phyloP scores from a whole-genome alignment of 2,329 filamentous ascomycete species.

The Alternaria arborescens region DNA sequence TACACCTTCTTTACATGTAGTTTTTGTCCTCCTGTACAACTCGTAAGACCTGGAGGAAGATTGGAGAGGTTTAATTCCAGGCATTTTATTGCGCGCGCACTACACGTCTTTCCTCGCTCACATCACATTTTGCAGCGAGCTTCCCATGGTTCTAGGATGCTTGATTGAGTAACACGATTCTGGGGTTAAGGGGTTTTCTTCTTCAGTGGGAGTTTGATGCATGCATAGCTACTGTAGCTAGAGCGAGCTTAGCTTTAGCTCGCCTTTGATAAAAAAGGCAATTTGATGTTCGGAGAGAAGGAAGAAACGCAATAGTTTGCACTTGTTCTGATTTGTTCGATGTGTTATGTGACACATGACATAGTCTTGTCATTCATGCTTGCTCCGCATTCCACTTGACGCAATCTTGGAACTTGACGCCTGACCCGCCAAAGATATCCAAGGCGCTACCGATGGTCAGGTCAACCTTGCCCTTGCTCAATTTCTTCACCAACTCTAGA shows the following conservation, averaged over 20 bases:
- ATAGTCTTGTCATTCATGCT: conserved; percentile 5
- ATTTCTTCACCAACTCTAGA: conserved; percentile 77
- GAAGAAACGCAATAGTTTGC: conserved; percentile 13
- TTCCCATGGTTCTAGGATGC: conserved; percentile 7
- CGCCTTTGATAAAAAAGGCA: background rate
- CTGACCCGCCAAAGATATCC: conserved; percentile 91
- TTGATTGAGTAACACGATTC: conserved; percentile 21
- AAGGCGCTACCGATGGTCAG: conserved; percentile 95
- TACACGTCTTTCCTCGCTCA: conserved; percentile 1
- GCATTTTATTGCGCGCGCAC: conserved; percentile 3
- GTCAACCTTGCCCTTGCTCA: conserved; percentile 85
- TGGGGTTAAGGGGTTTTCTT: conserved; percentile 2
- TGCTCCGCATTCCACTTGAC: conserved; percentile 77
- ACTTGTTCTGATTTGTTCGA: background rate
- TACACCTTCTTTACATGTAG: conserved; percentile 31
- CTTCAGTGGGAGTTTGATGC: conserved; percentile 13
- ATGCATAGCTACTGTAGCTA: conserved; percentile 9
- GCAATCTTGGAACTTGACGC: conserved; percentile 88
- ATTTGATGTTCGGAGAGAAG: background rate
- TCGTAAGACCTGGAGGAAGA: conserved; percentile 10
- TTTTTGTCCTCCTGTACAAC: conserved; percentile 29
- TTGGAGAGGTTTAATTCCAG: conserved; percentile 4
- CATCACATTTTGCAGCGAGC: background rate
- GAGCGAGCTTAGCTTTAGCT: conserved; percentile 3
- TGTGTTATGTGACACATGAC: background rate